These are phyloP conservation scores for Galeopsis tetrahit DNA, from an alignment of 257 asterid genomes.

Conservation along the genomic window DNA sequence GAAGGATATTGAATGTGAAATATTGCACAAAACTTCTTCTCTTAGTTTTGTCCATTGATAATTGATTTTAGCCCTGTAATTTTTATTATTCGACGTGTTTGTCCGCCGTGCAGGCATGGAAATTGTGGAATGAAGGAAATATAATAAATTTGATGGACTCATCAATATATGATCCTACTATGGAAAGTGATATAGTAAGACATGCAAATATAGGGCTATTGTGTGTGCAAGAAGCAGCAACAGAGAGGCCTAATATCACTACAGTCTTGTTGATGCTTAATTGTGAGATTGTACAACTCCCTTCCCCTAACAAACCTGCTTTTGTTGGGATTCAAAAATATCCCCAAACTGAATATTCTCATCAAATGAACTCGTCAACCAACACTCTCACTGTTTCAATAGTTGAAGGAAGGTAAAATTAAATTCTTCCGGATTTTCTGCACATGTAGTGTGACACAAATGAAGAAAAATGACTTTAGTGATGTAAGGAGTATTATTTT, in stretches of 20 bases:
- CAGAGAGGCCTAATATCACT: slow-evolving; percentile 51
- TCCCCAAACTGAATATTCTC: neutral
- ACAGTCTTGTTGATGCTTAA: slow-evolving; percentile 56
- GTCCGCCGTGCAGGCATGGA: slow-evolving; percentile 39
- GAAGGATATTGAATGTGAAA: too few species aligned
- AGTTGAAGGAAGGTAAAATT: too few species aligned
- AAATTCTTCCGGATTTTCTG: too few species aligned
- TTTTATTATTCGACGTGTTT: too few species aligned
- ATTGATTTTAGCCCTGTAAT: too few species aligned
- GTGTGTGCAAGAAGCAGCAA: slow-evolving; percentile 59
- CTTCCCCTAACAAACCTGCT: slow-evolving; percentile 37
- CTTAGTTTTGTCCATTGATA: too few species aligned
- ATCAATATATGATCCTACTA: slow-evolving; percentile 24
- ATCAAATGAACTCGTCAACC: too few species aligned
- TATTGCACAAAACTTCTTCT: too few species aligned
- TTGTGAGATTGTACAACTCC: slow-evolving; percentile 39
- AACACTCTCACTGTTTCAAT: too few species aligned
- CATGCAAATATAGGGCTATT: slow-evolving; percentile 48
- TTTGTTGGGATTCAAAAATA: slow-evolving; percentile 26
- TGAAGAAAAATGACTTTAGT: too few species aligned
- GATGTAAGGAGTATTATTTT: too few species aligned
- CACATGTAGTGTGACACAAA: too few species aligned
- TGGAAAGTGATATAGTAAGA: slow-evolving; percentile 43
- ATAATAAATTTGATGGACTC: slow-evolving; percentile 37
- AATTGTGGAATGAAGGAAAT: slow-evolving; percentile 42